phyloP scores from a whole-genome alignment of 2,329 filamentous ascomycete species.

The Aspergillus sp. region DNA sequence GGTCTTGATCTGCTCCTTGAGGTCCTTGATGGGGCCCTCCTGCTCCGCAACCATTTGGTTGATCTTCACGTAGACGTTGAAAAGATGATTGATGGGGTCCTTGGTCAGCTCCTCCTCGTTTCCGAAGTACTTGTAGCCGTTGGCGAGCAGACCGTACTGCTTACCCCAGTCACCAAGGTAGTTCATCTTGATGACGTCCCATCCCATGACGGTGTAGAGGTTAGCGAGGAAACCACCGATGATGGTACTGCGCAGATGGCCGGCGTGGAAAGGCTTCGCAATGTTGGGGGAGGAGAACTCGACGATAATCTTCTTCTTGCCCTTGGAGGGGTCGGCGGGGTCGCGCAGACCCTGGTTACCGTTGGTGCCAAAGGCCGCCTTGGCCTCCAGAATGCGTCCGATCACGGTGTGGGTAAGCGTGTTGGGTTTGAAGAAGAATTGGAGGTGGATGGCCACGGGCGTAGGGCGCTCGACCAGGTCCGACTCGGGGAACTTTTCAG shows the following conservation, averaged over 20 bases:
- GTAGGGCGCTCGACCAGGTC: constrained; percentile 57
- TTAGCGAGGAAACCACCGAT: constrained; percentile 65
- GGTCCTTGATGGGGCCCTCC: constrained; percentile 55
- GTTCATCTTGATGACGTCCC: constrained; percentile 63
- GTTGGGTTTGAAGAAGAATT: constrained; percentile 63
- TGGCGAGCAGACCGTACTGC: constrained; percentile 63
- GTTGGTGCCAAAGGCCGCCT: constrained; percentile 59
- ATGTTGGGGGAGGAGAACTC: constrained; percentile 68
- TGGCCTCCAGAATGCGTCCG: constrained; percentile 57
- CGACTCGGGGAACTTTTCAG: constrained; percentile 56
- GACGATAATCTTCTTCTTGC: constrained; percentile 59
- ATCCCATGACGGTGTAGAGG: constrained; percentile 59
- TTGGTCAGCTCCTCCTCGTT: constrained; percentile 57
- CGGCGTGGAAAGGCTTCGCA: constrained; percentile 65
- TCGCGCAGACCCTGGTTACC: constrained; percentile 58
- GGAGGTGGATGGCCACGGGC: constrained; percentile 58
- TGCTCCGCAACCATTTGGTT: constrained; percentile 56
- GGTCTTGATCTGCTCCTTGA: constrained; percentile 49
- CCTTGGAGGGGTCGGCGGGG: constrained; percentile 53
- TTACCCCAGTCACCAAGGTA: constrained; percentile 69
- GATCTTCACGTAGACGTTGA: constrained; percentile 65
- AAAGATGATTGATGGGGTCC: constrained; percentile 64
- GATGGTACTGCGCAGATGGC: constrained; percentile 64
- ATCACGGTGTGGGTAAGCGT: constrained; percentile 58
- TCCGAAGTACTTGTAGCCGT: constrained; percentile 62